phyloP scores from a whole-genome alignment of 129 eudicot species.

The Artemisia tridentata region DNA sequence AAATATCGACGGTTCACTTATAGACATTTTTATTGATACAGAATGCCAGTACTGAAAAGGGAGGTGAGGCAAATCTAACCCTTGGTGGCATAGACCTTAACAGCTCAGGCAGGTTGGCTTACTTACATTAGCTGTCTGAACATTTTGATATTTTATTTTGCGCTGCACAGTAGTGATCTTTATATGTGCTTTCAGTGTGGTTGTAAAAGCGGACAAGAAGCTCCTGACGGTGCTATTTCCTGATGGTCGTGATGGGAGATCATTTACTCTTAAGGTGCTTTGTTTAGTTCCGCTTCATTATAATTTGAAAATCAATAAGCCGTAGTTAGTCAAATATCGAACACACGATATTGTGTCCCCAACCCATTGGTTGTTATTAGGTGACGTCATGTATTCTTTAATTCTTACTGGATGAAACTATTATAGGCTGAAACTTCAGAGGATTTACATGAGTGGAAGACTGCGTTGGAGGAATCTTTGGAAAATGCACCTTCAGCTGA shows the following conservation, averaged over 20 bases:
- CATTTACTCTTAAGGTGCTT: slow-evolving; percentile 92
- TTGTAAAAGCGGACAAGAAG: slow-evolving; percentile 88
- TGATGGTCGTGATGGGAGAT: slow-evolving; percentile 95
- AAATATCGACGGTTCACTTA: slow-evolving; percentile 14
- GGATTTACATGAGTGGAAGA: slow-evolving; percentile 84
- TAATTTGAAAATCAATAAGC: slow-evolving; percentile 3
- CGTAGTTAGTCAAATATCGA: background rate
- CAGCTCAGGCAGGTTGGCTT: slow-evolving; percentile 99
- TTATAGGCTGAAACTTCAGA: slow-evolving; percentile 85
- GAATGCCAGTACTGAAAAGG: slow-evolving; percentile 72
- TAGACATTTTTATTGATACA: slow-evolving; percentile 33
- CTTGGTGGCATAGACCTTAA: slow-evolving; percentile 99
- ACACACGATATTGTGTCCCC: background rate
- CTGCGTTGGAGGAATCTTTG: slow-evolving; percentile 87
- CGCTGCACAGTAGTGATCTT: slow-evolving; percentile 22
- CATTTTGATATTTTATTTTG: slow-evolving; percentile 2
- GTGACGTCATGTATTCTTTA: background rate
- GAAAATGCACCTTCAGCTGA: slow-evolving; percentile 78
- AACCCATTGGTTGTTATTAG: background rate
- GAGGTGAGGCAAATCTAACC: slow-evolving; percentile 87
- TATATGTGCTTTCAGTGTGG: slow-evolving; percentile 59
- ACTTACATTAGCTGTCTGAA: slow-evolving; percentile 11
- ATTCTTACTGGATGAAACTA: background rate
- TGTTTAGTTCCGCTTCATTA: background rate
- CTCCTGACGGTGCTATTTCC: slow-evolving; percentile 83